Percentiles rank a stretch among this genome's conserved stretches.
Evolutionary conservation across 2,329 filamentous ascomycete genomes (phyloP).

Genomic region (Malbranchea zuffiana): DNA sequence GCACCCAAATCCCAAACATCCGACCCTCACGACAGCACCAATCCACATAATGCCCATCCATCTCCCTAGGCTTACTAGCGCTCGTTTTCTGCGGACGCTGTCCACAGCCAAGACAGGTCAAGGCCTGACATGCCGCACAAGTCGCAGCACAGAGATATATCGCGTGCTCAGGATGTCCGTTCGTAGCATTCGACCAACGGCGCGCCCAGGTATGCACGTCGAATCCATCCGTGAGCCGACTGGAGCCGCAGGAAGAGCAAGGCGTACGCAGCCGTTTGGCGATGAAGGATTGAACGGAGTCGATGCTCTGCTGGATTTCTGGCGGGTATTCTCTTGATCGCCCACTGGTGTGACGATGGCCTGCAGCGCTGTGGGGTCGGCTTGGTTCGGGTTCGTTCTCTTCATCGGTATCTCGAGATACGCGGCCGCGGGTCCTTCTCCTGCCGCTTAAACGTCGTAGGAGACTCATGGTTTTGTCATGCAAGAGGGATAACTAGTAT

Average conservation of each 20-base stretch:
- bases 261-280: constrained; percentile 7
- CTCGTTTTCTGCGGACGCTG: constrained; percentile 1
- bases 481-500: too few species aligned
- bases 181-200: constrained; percentile 8
- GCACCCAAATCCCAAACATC: constrained; percentile 27
- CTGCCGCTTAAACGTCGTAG: too few species aligned
- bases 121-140: constrained; percentile 8
- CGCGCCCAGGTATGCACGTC: constrained; percentile 8
- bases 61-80: constrained; percentile 1
- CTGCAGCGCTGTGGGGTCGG: too few species aligned
- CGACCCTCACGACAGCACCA: constrained; percentile 30
- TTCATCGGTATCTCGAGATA: too few species aligned
- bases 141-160: constrained; percentile 9
- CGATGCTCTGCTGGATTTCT: constrained; percentile 11
- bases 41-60: constrained; percentile 8
- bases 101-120: constrained; percentile 12
- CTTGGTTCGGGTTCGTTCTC: too few species aligned
- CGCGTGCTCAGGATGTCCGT: constrained; percentile 3
- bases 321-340: constrained; percentile 1
- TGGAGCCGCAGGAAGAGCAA: constrained; percentile 10
- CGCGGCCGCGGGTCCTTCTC: too few species aligned
- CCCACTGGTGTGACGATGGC: too few species aligned
- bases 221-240: constrained; percentile 8
- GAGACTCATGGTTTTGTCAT: too few species aligned
- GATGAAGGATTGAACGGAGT: constrained; percentile 10